Evolutionary conservation across 2,329 filamentous ascomycete species (phyloP), one percentile per base, ranked within the genome.

Genomic region (Paecilomyces variotii): DNA sequence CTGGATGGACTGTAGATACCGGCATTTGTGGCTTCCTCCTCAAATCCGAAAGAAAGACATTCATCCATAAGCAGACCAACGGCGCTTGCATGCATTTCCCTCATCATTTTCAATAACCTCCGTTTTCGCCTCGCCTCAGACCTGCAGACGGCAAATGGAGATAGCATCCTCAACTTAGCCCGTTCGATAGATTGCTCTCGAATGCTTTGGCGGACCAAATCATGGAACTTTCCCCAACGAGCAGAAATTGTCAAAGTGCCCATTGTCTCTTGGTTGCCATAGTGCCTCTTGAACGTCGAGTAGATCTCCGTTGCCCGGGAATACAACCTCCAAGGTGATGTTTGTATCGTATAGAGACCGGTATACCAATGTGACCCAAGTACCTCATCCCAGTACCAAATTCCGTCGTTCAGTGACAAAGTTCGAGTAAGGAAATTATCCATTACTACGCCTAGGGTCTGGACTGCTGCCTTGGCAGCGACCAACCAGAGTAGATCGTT

Each of bases 341-440:
- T 96, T 73, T 99, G 94, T 7, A 95, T 76, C 12, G 90, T 88
- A 74, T 97, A 97, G 2, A 97, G 72, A 32, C 86, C 87, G 63
- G 89, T 92, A 68, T 88, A 90, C 54, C 85, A 82, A 65, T 90
- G 87, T 0, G 90, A 95, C 9, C 85, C 84, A 30, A 96, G 77
- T 1, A 97, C 83, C 64, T 94, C 89, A 68, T 96, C 90, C 94
- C 94, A 99, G 72, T 97, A 97, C 85, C 88, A 92, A 26, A 96
- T 87, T 65, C 96, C 91, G 63, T 96, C 87, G 66, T 86, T 89
- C 19, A 99, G 75, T 0, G 88, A 87, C 10, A 93, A 86, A 10
- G 91, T 95, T 66, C 94, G 88, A 57, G 93, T 88, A 10, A 97
- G 76, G 2, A 97, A 81, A 0, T 84, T 86, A 65, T 87, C 86